Conservation (phyloP, 257 asterid species). For the Solanum etuberosum region DNA sequence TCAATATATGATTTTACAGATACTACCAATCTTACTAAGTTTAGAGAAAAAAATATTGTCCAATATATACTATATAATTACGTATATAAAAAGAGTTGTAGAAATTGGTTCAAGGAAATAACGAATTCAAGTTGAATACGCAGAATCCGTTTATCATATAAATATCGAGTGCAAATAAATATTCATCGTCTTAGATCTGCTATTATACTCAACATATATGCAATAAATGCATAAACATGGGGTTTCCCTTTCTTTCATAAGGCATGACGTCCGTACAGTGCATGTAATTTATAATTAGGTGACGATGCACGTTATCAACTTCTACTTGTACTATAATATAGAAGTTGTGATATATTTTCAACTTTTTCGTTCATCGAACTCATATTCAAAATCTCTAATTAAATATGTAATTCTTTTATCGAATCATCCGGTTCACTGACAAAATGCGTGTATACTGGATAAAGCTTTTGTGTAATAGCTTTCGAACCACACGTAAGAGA, state of each 20-base stretch:
- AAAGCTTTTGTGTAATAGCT: not conserved
- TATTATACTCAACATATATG: not conserved
- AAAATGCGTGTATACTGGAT: not conserved
- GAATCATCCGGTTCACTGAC: rapidly evolving
- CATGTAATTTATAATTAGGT: not conserved
- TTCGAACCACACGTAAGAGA: rapidly evolving
- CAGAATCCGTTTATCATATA: not conserved
- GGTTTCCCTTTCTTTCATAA: not conserved
- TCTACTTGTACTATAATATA: not conserved
- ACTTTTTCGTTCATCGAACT: not conserved
- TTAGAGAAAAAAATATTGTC: too few relatives aligned
- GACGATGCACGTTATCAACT: not conserved
- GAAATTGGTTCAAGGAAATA: not conserved
- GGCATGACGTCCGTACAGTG: not conserved
- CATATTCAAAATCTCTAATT: not conserved
- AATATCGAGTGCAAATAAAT: not conserved
- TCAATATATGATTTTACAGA: not conserved
- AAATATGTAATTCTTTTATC: not conserved
- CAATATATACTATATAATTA: too few relatives aligned
- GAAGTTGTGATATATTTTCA: not conserved
- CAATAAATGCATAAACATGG: not conserved
- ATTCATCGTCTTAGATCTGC: rapidly evolving
- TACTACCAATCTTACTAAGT: not conserved
- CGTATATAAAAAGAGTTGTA: not conserved
- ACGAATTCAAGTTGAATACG: not conserved